Evolutionary conservation across 148 eudicot species (phyloP).

Genomic region (Pharnaceum exiguum): DNA sequence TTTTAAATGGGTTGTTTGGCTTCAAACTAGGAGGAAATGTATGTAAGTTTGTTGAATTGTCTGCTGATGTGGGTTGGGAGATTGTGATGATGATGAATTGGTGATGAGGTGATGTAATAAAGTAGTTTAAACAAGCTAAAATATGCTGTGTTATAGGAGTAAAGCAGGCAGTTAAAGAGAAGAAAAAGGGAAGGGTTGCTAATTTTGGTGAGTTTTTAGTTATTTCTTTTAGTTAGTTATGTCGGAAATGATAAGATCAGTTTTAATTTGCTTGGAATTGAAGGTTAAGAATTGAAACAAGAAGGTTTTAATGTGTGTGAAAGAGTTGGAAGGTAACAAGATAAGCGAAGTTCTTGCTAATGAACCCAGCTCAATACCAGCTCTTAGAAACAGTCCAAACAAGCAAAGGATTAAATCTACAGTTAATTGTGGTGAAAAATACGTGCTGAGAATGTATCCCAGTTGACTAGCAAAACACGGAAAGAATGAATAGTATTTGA

Average conservation of each 20-base stretch:
- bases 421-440: too few species aligned
- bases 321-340: background rate
- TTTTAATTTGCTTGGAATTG: background rate
- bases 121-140: background rate
- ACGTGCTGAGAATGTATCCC: too few species aligned
- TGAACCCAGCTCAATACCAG: slow-evolving; percentile 1
- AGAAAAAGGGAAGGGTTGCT: background rate
- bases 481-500: too few species aligned
- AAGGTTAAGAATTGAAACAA: background rate
- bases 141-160: slow-evolving; percentile 6
- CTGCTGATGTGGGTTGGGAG: too few species aligned
- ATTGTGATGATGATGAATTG: too few species aligned
- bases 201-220: background rate
- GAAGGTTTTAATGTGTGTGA: background rate
- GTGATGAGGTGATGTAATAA: background rate
- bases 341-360: background rate
- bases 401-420: background rate
- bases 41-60: too few species aligned
- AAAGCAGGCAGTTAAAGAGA: background rate
- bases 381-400: background rate
- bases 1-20: too few species aligned
- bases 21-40: too few species aligned
- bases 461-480: too few species aligned
- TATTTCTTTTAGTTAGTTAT: too few species aligned
- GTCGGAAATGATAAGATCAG: too few species aligned